Conservation (phyloP, 768 basidiomycete species). For the Tylopilus subfusipes region DNA sequence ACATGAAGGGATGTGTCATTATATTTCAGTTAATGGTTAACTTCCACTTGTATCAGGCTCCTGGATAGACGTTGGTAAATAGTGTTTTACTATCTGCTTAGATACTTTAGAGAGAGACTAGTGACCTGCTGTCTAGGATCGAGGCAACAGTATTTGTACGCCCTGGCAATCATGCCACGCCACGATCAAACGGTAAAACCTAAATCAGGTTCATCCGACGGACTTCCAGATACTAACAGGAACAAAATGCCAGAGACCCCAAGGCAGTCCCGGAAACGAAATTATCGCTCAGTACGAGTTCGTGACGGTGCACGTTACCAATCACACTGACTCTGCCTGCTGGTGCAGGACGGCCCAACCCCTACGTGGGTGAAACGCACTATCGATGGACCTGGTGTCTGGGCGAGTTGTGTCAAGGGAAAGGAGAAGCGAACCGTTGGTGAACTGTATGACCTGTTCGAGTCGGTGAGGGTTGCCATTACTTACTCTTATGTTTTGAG, state of each 20-base stretch:
- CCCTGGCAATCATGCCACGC: background rate
- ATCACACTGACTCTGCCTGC: slow-evolving; percentile 1
- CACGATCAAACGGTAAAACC: background rate
- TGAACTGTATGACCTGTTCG: slow-evolving; percentile 77
- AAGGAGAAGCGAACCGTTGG: slow-evolving; percentile 76
- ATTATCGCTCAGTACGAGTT: slow-evolving; percentile 47
- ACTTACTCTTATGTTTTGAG: background rate
- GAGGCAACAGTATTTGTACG: background rate
- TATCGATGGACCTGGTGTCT: slow-evolving; percentile 80
- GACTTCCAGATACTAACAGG: no score
- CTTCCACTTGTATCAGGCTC: slow-evolving; percentile 4
- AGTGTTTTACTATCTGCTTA: slow-evolving; percentile 10
- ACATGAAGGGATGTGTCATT: slow-evolving; percentile 14
- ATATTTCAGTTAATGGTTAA: slow-evolving; percentile 28
- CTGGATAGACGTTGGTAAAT: background rate
- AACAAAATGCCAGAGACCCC: slow-evolving; percentile 19
- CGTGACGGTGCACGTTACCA: background rate
- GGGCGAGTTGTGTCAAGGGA: slow-evolving; percentile 84
- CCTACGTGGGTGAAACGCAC: slow-evolving; percentile 60
- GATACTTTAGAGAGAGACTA: slow-evolving; percentile 17
- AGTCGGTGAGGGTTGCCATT: slow-evolving; percentile 49
- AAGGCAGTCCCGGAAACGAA: slow-evolving; percentile 39
- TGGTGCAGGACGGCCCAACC: slow-evolving; percentile 53
- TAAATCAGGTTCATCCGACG: background rate
- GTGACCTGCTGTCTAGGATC: background rate